Evolutionary conservation across 2,329 filamentous ascomycete genomes (phyloP).

Genomic region (Penicillium sp.): DNA sequence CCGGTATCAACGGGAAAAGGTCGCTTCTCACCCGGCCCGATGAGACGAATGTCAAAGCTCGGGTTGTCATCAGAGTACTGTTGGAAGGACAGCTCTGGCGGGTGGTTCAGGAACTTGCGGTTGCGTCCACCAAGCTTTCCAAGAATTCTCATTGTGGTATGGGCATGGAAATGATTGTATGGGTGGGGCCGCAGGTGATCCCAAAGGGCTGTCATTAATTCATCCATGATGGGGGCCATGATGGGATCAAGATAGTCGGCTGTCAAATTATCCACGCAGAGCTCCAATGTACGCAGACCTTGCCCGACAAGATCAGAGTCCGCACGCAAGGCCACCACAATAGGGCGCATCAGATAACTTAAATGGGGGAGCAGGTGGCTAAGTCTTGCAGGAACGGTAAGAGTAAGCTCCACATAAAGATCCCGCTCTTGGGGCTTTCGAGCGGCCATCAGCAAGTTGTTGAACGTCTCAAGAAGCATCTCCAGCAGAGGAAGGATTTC

Average conservation of each 20-base stretch:
- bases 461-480: conserved; percentile 96
- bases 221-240: conserved; percentile 98
- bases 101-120: conserved; percentile 89
- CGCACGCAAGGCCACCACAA: conserved; percentile 91
- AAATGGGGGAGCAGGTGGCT: conserved; percentile 94
- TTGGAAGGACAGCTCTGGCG: conserved; percentile 79
- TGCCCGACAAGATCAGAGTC: conserved; percentile 94
- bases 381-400: conserved; percentile 90
- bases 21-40: conserved; percentile 84
- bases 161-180: conserved; percentile 95
- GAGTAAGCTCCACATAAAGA: conserved; percentile 92
- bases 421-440: conserved; percentile 89
- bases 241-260: conserved; percentile 98
- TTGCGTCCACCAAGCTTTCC: conserved; percentile 96
- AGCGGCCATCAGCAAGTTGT: conserved; percentile 87
- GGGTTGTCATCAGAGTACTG: conserved; percentile 83
- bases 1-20: conserved; percentile 85
- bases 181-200: conserved; percentile 91
- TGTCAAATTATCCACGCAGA: conserved; percentile 97
- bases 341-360: conserved; percentile 92
- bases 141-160: conserved; percentile 95
- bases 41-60: conserved; percentile 84
- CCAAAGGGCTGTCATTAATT: conserved; percentile 96
- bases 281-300: conserved; percentile 85
- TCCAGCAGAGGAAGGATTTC: conserved; percentile 94